Evolutionary conservation across 169 alveolate genomes (phyloP), one percentile per base, ranked within the genome.

Genomic region (Babesia sp.): DNA sequence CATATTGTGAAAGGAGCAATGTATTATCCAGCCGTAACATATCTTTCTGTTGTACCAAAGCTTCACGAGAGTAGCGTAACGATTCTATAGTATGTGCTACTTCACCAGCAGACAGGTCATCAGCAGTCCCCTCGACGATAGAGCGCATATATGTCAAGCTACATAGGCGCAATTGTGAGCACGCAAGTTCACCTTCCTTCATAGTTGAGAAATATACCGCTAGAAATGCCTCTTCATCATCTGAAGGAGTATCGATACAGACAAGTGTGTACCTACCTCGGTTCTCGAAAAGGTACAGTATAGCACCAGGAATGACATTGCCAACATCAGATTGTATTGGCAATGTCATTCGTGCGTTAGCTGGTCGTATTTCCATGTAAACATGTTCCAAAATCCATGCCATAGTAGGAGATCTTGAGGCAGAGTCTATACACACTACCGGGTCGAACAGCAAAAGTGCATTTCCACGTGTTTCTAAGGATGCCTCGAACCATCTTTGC

Each of bases 331-430:
- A 26, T n/a, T 14, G 63, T 6, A n/a, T 1, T 12, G 86, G 86
- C 26, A 77, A 64, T 12, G 86, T 64, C 55, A 69, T 50, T 18
- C 9, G 18, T 11, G 63, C 48, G 16, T 46, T 54, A 28, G 69
- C 50, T 9, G 69, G 66, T 26, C 51, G 73, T 34, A 77, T n/a
- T 14, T 70, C 71, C 12, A 70, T 33, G 55, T 42, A 29, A 28
- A 63, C 71, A 59, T 79, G 83, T 39, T 79, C 87, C 42, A 79
- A 64, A 14, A 79, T 34, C 87, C 87, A 79, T 12, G 78, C 87
- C 78, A 57, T 48, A 29, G 29, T 66, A 12, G 87, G 87, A 57
- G 58, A 67, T 34, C 64, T 16, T 5, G 64, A 24, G 42, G 54
- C 44, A 39, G 71, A 3, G 60, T 18, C 50, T 41, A 20, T 48